Evolutionary conservation across 2,329 filamentous ascomycete species (phyloP), one percentile per base, ranked within the genome.

Genomic region (Exserohilum turcica): DNA sequence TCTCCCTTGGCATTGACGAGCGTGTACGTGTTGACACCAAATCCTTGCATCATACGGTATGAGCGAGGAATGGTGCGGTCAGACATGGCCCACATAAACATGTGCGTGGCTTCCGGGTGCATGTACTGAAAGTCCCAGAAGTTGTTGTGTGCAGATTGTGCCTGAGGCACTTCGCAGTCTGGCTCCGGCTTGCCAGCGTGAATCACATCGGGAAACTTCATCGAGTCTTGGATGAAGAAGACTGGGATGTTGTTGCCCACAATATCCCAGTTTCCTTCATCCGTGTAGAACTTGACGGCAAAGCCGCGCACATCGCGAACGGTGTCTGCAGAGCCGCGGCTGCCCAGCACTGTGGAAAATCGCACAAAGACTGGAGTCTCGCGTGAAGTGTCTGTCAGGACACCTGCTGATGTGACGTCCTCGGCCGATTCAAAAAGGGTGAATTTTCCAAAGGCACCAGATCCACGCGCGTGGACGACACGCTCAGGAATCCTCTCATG

Each of bases 261-360:
- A 27, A 89, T 78, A 58, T 91, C 88, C 85, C 86, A 90, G 62
- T 90, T 91, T 3, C 89, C 89, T 64, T 92, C 89, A 0, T 88
- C 77, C 0, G 89, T 92, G 68, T 92, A 92, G 65, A 90, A 86
- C 73, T 90, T 91, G 57, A 90, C 75, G 0, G 90, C 89, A 59
- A 93, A 94, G 1, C 90, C 90, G 32, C 89, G 84, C 2, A 92
- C 88, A 77, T 94, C 90, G n/a, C 90, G 84, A 1, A 92, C 90
- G 0, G 89, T 92, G 68, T 94, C 90, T 5, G 89, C 88, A 45
- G 86, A 90, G 10, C 90, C 90, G 29, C 86, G 82, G 67, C 85
- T 90, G 6, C 88, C 89, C 2, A 90, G 80, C 0, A 91, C 90
- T 0, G 90, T 93, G 0, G 89, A 93, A 72, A 94, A 92, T 0